Evolutionary conservation across 768 basidiomycete species (phyloP).

Genomic region (Collybiopsis confluens): DNA sequence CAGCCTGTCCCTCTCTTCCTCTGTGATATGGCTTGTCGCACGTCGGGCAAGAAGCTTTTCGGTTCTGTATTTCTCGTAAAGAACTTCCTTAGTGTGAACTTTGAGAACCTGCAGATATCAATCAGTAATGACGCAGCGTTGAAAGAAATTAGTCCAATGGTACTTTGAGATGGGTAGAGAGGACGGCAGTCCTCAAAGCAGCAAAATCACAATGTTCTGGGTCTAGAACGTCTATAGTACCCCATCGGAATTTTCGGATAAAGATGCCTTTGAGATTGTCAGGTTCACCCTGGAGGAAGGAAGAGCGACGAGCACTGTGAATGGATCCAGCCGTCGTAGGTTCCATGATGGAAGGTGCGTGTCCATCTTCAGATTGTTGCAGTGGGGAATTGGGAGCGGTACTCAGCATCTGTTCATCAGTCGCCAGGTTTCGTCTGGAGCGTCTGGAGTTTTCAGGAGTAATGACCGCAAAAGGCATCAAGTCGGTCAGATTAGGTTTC

Average conservation of each 20-base stretch:
- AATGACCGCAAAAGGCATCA: slow-evolving; percentile 79
- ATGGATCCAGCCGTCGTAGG: slow-evolving; percentile 35
- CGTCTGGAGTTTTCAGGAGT: slow-evolving; percentile 57
- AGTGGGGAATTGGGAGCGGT: slow-evolving; percentile 25
- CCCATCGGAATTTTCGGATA: slow-evolving; percentile 81
- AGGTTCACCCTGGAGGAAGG: slow-evolving; percentile 52
- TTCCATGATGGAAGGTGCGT: slow-evolving; percentile 26
- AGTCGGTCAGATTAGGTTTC: slow-evolving; percentile 49
- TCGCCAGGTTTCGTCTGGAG: slow-evolving; percentile 32
- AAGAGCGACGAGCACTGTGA: slow-evolving; percentile 22
- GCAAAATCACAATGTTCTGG: slow-evolving; percentile 87
- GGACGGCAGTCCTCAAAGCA: slow-evolving; percentile 74
- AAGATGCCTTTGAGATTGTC: slow-evolving; percentile 73
- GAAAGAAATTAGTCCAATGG: slow-evolving; percentile 13
- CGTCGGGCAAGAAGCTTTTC: slow-evolving; percentile 86
- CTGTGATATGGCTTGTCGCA: slow-evolving; percentile 74
- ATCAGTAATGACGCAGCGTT: background rate
- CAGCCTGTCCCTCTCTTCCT: slow-evolving; percentile 67
- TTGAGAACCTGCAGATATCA: slow-evolving; percentile 59
- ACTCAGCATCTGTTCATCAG: slow-evolving; percentile 24
- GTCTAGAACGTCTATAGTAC: slow-evolving; percentile 80
- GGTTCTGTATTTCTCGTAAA: slow-evolving; percentile 92
- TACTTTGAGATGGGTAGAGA: slow-evolving; percentile 86
- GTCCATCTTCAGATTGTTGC: slow-evolving; percentile 42
- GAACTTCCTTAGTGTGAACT: slow-evolving; percentile 77